Evolutionary conservation across 2,329 filamentous ascomycete species (phyloP), one percentile per base, ranked within the genome.

Genomic region (Apiospora pterosperma): DNA sequence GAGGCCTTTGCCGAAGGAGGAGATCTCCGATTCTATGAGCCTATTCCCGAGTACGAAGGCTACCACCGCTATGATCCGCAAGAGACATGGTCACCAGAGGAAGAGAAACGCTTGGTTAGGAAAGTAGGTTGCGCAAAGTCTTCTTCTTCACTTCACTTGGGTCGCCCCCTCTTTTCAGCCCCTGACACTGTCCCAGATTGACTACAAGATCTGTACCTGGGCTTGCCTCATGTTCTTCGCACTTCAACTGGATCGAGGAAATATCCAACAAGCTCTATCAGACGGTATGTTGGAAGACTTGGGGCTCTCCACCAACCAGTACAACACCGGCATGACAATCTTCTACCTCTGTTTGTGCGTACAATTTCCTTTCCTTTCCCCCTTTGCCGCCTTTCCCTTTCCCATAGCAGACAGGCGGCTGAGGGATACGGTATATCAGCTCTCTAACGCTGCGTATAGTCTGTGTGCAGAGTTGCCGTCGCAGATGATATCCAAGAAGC

Each of bases 211-310:
- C 44, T 82, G 79, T 62, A 70, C 77, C 0, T 86, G 82, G 79
- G 80, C 82, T 0, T 86, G 84, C 67, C 69, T 85, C 23, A 84
- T 84, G 76, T 85, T 85, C 73, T 83, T 85, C 63, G 81, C 82
- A 0, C 73, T 86, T 2, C 81, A 86, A 61, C 75, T 86, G 21
- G 81, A 85, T 68, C 72, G 80, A 36, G 78, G 77, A n/a, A 82
- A 83, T 64, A 79, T 82, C 62, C 68, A 71, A 34, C 75, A 77
- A 59, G 75, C 75, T 5, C 70, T 75, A n/a, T 74, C 75, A 7
- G 75, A 76, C 48, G 72, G 76, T 55, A 71, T 76, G 61, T 59
- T 76, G 11, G 69, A 72, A 1, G 77, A 78, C 38, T 67, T 78
- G 4, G 69, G 71, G 0, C 69, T 78, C 60, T 66, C 69, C 19